A percentile compares a stretch with the other conserved stretches of the same genome.
Conservation (phyloP, 1,284 basidiomycete genomes). For the Ceratobasidium theobromae region DNA sequence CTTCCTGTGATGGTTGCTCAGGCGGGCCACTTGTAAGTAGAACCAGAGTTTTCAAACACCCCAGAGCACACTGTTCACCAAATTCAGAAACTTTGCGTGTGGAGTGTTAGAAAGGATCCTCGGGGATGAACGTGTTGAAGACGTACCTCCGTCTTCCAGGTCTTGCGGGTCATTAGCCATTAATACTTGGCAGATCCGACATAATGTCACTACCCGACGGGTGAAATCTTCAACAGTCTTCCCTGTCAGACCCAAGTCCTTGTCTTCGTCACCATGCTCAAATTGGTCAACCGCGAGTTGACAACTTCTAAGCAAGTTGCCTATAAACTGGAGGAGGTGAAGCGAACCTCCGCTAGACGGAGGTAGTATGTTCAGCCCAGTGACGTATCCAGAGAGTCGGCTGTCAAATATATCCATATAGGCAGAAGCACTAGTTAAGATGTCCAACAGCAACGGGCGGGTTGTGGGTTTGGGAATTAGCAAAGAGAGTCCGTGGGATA, state of each 20-base stretch:
- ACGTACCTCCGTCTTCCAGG: constrained; percentile 13
- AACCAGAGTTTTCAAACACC: constrained; percentile 13
- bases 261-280: constrained; percentile 49
- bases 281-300: constrained; percentile 60
- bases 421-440: constrained; percentile 47
- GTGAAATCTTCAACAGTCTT: constrained; percentile 42
- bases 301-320: constrained; percentile 56
- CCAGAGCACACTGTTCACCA: constrained; percentile 6
- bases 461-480: constrained; percentile 46
- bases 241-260: constrained; percentile 36
- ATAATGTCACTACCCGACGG: constrained; percentile 51
- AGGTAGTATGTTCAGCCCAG: constrained; percentile 49
- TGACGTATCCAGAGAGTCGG: constrained; percentile 47
- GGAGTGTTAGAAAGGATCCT: neutral
- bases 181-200: constrained; percentile 46
- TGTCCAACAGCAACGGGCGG: constrained; percentile 43
- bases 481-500: constrained; percentile 50
- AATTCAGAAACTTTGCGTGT: neutral
- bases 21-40: constrained; percentile 35
- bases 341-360: constrained; percentile 40
- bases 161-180: constrained; percentile 12
- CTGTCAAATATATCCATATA: constrained; percentile 48
- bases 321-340: constrained; percentile 53
- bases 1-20: constrained; percentile 46
- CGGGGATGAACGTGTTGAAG: neutral